Evolutionary conservation across 1,139 yeast species (phyloP), one percentile per base, ranked within the genome.

Genomic region (Wickerhamomyces sp.): DNA sequence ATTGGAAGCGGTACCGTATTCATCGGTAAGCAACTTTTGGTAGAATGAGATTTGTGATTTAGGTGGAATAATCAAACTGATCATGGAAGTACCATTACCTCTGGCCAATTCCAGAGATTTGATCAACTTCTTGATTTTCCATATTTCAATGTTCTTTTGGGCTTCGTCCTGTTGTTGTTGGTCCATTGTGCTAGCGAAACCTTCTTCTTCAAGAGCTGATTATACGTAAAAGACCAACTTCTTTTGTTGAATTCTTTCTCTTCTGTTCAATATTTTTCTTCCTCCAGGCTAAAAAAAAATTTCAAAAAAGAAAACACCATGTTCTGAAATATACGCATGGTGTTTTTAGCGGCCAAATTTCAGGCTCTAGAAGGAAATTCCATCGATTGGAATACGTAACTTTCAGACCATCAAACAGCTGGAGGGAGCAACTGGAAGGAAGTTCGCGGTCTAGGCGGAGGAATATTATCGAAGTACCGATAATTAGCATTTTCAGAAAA

Each of bases 41-140:
- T 78, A 79, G 61, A 89, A 78, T 14, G 98, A 78, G 61, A 93
- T 85, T 70, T 93, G 99, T 48, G 95, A 94, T 65, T 80, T 85
- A 58, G 99, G 99, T 40, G 99, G 95, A 54, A 93, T 88, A 60
- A 93, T 87, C 66, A 93, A 76, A 32, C 98, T 90, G 63, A 93
- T 93, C 98, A 93, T 93, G 34, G 99, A 93, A 42, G 99, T 93
- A 68, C 99, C 99, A 65, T 93, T 93, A 68, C 99, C 98, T 68
- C 96, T 80, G 48, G 98, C 98, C 62, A 72, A 72, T 65, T 91
- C 94, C 61, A 93, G 77, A 52, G 88, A 81, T 69, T 84, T 85
- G 74, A 84, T 81, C 77, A 85, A 74, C 72, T 93, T 93, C 76
- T 91, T 91, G 77, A 93, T 84, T 81, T 93, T 93, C 99, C 99